phyloP scores from a whole-genome alignment of 352 stramenopile genomes.

The Phytophthora pluvialis region DNA sequence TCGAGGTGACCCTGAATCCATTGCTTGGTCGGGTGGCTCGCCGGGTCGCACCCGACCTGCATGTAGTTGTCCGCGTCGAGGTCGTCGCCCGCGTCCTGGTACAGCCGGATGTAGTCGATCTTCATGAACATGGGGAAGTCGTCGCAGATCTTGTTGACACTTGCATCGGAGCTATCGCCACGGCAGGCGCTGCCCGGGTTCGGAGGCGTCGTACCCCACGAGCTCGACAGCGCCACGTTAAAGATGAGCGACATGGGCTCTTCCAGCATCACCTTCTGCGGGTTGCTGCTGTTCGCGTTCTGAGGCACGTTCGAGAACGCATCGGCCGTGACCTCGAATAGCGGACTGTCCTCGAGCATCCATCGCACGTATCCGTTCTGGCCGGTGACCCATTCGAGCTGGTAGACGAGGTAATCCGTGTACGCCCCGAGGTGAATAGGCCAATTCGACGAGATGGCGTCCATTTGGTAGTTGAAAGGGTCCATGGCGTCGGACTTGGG shows the following conservation, averaged over 20 bases:
- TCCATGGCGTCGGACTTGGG: constrained; percentile 56
- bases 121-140: constrained; percentile 68
- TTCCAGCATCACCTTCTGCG: constrained; percentile 87
- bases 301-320: constrained; percentile 53
- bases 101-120: constrained; percentile 89
- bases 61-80: constrained; percentile 41
- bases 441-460: constrained; percentile 76
- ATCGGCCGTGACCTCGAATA: constrained; percentile 80
- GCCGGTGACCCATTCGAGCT: constrained; percentile 52
- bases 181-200: constrained; percentile 31
- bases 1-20: constrained; percentile 53
- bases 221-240: constrained; percentile 92
- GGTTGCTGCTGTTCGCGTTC: constrained; percentile 52
- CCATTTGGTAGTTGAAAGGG: constrained; percentile 57
- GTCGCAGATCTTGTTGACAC: constrained; percentile 61
- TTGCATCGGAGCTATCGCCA: constrained; percentile 39
- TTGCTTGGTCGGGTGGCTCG: constrained; percentile 45
- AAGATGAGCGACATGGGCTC: constrained; percentile 94
- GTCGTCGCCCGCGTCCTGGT: constrained; percentile 64
- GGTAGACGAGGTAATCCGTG: constrained; percentile 65
- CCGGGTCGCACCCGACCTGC: constrained; percentile 48
- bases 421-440: constrained; percentile 75
- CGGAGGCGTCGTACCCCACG: constrained; percentile 47
- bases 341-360: constrained; percentile 75
- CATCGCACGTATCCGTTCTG: constrained; percentile 48